Evolutionary conservation across 2,329 filamentous ascomycete species (phyloP).

Genomic region (Hypoxylon sp.): DNA sequence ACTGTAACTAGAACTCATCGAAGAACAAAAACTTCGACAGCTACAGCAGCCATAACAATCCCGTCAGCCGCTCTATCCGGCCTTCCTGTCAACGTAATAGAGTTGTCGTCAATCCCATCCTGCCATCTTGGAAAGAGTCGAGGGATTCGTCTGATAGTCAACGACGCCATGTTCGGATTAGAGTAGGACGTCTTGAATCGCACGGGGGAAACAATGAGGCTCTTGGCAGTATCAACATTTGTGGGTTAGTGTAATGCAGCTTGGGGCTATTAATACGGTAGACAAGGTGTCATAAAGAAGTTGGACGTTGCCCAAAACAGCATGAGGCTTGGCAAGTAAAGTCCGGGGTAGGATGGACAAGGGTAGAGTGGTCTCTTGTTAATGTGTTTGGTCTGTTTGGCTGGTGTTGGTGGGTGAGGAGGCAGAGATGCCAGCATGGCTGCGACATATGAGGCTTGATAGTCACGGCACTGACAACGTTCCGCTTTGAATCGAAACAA

Average conservation of each 20-base stretch:
- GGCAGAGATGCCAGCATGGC: constrained; percentile 5
- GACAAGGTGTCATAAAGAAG: too few species aligned
- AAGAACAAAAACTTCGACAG: constrained; percentile 3
- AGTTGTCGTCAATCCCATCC: too few species aligned
- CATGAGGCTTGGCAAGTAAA: constrained; percentile 26
- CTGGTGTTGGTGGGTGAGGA: constrained; percentile 3
- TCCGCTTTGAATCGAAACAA: constrained; percentile 33
- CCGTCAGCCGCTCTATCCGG: too few species aligned
- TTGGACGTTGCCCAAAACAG: constrained; percentile 29
- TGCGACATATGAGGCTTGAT: constrained; percentile 33
- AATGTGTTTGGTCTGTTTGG: constrained; percentile 7
- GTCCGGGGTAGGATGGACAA: constrained; percentile 31
- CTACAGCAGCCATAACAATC: not conserved
- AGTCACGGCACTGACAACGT: constrained; percentile 24
- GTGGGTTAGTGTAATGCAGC: constrained; percentile 31
- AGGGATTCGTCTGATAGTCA: constrained; percentile 28
- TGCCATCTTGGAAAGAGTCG: constrained; percentile 24
- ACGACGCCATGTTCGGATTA: constrained; percentile 20
- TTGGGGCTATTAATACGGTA: constrained; percentile 13
- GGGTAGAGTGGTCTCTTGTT: too few species aligned
- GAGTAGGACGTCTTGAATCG: constrained; percentile 16
- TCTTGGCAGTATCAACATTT: constrained; percentile 36
- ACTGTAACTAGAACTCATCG: too few species aligned
- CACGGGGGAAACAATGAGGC: constrained; percentile 19
- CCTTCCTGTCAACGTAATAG: too few species aligned